Evolutionary conservation across 1,284 basidiomycete genomes (phyloP), one percentile per base, ranked within the genome.

Genomic region (Testicularia cyperi): DNA sequence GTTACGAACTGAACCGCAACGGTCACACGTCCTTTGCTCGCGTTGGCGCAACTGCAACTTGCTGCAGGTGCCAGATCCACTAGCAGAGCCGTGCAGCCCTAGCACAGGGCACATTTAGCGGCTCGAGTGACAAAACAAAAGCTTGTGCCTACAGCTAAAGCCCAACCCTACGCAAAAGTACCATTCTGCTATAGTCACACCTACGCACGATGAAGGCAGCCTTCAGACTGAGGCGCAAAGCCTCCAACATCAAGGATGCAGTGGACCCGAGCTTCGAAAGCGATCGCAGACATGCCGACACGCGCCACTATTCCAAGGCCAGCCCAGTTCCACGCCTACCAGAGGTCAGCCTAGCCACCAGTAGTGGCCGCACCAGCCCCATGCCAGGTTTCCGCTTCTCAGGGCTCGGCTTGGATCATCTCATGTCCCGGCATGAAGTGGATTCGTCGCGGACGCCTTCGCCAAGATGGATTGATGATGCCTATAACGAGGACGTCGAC

Each of bases 161-260:
- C n/a, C n/a, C n/a, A n/a, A n/a, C n/a, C n/a, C n/a, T n/a, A n/a
- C n/a, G n/a, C n/a, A n/a, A n/a, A n/a, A n/a, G n/a, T n/a, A n/a
- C n/a, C n/a, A n/a, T n/a, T n/a, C n/a, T n/a, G n/a, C n/a, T n/a
- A n/a, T n/a, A n/a, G n/a, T n/a, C n/a, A n/a, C n/a, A n/a, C n/a
- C n/a, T n/a, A n/a, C n/a, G n/a, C n/a, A n/a, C n/a, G 7, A 51
- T 51, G 48, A 51, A 51, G 25, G 48, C 47, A 12, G 41, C 48
- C n/a, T 51, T 51, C 30, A 36, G 35, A 27, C 35, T 51, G 3
- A 19, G 45, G n/a, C 45, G 46, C 19, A 56, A 57, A 28, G 38
- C 43, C 16, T 40, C 48, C 6, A 29, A 41, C 6, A 16, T 10
- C 6, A 32, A 36, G 24, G 25, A 20, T 8, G 18, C 18, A 19